Conservation (phyloP, 2,329 filamentous ascomycete genomes). For the Huntiella savannae region DNA sequence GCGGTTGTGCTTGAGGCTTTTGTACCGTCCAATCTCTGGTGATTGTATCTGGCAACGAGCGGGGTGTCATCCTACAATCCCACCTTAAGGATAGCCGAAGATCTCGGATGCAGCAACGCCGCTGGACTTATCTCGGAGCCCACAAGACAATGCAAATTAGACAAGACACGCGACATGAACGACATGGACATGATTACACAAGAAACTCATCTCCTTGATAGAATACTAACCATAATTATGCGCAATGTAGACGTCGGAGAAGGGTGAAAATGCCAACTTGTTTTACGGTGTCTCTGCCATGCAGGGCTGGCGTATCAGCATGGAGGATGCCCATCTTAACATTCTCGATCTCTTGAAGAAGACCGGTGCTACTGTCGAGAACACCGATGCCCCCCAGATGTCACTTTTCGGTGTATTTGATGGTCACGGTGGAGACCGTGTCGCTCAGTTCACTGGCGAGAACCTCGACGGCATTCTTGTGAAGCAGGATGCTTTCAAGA, state of each 20-base stretch:
- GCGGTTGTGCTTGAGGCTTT: background rate
- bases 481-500: constrained; percentile 85
- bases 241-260: constrained; percentile 53
- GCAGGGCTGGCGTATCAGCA: constrained; percentile 99
- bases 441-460: constrained; percentile 80
- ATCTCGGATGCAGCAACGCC: too few species aligned
- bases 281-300: constrained; percentile 92
- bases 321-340: constrained; percentile 90
- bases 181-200: too few species aligned
- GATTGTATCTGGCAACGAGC: background rate
- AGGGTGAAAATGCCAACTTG: constrained; percentile 81
- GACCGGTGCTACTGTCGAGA: constrained; percentile 24
- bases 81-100: too few species aligned
- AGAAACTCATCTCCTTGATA: too few species aligned
- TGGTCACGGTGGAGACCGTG: constrained; percentile 91
- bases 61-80: background rate
- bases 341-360: constrained; percentile 52
- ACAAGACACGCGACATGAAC: too few species aligned
- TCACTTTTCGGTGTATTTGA: constrained; percentile 98
- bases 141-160: too few species aligned
- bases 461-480: constrained; percentile 86
- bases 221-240: constrained; percentile 3
- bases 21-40: background rate
- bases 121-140: too few species aligned
- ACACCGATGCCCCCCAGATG: constrained; percentile 52